phyloP scores from a whole-genome alignment of 2,329 filamentous ascomycete species.

The Chaetomium globosum region DNA sequence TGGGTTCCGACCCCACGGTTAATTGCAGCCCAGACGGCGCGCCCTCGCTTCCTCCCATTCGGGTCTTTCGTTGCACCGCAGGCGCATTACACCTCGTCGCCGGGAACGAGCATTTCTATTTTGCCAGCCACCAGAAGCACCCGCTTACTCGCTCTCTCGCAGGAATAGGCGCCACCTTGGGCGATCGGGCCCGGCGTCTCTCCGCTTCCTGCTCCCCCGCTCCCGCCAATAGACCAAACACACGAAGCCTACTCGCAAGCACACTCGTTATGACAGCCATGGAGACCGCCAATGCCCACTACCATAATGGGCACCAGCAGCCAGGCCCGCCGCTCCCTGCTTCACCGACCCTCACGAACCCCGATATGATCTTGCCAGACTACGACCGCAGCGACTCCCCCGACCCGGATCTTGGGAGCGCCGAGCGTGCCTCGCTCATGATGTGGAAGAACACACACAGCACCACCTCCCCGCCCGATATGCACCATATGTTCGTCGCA shows the following conservation, averaged over 20 bases:
- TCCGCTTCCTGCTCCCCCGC: slow-evolving; percentile 4
- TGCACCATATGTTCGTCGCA: slow-evolving; percentile 50
- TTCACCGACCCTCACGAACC: slow-evolving; percentile 87
- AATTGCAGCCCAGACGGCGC: slow-evolving; percentile 29
- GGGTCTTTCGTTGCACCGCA: slow-evolving; percentile 28
- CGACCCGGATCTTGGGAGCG: slow-evolving; percentile 50
- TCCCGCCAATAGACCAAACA: not conserved
- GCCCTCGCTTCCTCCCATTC: slow-evolving; percentile 20
- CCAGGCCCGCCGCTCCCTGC: slow-evolving; percentile 55
- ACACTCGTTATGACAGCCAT: slow-evolving; percentile 37
- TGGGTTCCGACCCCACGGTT: slow-evolving; percentile 22
- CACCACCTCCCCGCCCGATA: slow-evolving; percentile 39
- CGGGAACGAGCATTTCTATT: slow-evolving; percentile 17
- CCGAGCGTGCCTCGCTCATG: slow-evolving; percentile 54
- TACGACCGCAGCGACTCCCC: slow-evolving; percentile 61
- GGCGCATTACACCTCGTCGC: slow-evolving; percentile 23
- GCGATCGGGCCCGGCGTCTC: slow-evolving; percentile 21
- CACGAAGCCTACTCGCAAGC: slow-evolving; percentile 12
- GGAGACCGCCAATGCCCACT: slow-evolving; percentile 37
- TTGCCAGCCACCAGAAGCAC: slow-evolving; percentile 22
- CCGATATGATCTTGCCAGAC: slow-evolving; percentile 89
- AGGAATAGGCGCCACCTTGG: slow-evolving; percentile 19
- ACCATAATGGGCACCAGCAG: slow-evolving; percentile 44
- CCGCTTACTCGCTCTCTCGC: slow-evolving; percentile 5
- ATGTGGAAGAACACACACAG: slow-evolving; percentile 55